Evolutionary conservation across 345 rosid genomes (phyloP), one percentile per base, ranked within the genome.

Genomic region (Lepidium aucheri): DNA sequence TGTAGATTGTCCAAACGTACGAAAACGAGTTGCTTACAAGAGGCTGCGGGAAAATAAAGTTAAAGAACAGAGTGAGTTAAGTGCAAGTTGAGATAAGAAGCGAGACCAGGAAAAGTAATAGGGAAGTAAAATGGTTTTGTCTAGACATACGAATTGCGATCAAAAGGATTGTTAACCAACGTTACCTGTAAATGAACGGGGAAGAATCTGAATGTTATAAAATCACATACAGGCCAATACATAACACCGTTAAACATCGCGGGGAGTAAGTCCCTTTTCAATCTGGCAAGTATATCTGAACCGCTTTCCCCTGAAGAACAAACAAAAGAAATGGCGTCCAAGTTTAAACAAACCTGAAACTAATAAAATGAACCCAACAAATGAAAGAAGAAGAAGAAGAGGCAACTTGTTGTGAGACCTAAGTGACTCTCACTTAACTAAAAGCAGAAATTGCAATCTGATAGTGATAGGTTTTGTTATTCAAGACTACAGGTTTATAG

Each of bases 151-250:
- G 30, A 35, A 47, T 14, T 9, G 24, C 0, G 9, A 20, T 60
- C 32, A 17, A 30, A 63, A 5, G 39, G 7, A 12, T 9, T 1
- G 44, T 40, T 40, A 16, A 43, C 11, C 10, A 26, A 15, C 0
- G 0, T 41, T 53, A 86, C 98, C 97, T 88, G 98, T 71, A 93
- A 76, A 73, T 82, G 95, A 60, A 93, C 89, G 3, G 96, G 97
- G 53, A 82, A 69, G 80, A 86, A 90, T 61, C 64, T 85, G 76
- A 84, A 90, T 9, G 92, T 90, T 73, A 94, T 82, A 44, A 93
- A 93, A 81, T 93, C 98, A 60, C 97, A 90, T 4, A 83, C 0
- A 14, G 97, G 94, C 97, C 98, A 90, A 78, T 90, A 93, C 89
- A 88, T 82, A 47, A 85, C 67, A 22, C 94, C 96, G 30, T 74